phyloP scores from a whole-genome alignment of 495 filamentous ascomycete genomes.

The Lindgomyces ingoldianus region DNA sequence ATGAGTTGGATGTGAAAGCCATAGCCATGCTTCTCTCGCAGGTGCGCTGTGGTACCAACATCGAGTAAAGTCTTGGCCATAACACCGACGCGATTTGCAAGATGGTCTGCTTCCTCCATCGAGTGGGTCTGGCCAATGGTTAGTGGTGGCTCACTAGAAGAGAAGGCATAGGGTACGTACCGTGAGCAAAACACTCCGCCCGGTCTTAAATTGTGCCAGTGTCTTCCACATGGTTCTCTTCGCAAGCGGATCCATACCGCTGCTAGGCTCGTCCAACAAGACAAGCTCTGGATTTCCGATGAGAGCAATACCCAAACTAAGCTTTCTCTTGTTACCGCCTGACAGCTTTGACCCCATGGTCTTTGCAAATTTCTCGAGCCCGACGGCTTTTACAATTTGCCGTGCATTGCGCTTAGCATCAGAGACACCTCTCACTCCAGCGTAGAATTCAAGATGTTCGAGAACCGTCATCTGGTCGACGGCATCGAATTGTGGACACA shows the following conservation, averaged over 20 bases:
- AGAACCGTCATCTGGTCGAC: slow-evolving; percentile 65
- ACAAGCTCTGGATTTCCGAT: slow-evolving; percentile 74
- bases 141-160: neutral
- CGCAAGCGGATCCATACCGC: slow-evolving; percentile 70
- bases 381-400: slow-evolving; percentile 42
- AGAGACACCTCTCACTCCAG: slow-evolving; percentile 3
- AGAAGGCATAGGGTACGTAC: neutral
- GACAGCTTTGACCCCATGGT: slow-evolving; percentile 63
- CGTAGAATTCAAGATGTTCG: slow-evolving; percentile 56
- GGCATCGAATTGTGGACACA: slow-evolving; percentile 50
- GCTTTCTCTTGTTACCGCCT: slow-evolving; percentile 72
- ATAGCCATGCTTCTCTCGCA: slow-evolving; percentile 63
- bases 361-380: slow-evolving; percentile 52
- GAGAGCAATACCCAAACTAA: slow-evolving; percentile 68
- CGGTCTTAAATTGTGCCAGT: slow-evolving; percentile 23
- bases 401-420: slow-evolving; percentile 53
- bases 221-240: slow-evolving; percentile 72
- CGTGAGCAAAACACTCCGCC: slow-evolving; percentile 41
- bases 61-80: slow-evolving; percentile 72
- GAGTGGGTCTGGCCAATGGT: slow-evolving; percentile 56
- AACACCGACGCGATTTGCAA: slow-evolving; percentile 70
- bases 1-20: slow-evolving; percentile 40
- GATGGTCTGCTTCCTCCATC: slow-evolving; percentile 79
- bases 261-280: slow-evolving; percentile 61
- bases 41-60: slow-evolving; percentile 61